phyloP scores from a whole-genome alignment of 768 basidiomycete genomes.

The Naematelia encephala region DNA sequence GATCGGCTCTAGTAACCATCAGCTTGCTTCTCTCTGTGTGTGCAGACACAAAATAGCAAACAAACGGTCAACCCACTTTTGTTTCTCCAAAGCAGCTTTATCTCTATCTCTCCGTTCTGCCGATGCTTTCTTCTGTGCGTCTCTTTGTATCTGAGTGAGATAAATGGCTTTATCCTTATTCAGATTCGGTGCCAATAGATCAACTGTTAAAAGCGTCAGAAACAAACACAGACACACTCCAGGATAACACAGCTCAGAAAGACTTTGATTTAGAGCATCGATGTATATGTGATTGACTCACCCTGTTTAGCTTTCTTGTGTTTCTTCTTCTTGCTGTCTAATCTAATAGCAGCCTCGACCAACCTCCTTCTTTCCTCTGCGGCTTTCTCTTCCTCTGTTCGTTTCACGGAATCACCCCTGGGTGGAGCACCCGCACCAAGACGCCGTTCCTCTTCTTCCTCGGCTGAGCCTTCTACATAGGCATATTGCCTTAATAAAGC shows the following conservation, averaged over 20 bases:
- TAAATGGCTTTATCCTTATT: conserved; percentile 45
- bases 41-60: not conserved
- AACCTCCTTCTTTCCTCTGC: conserved; percentile 39
- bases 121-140: conserved; percentile 36
- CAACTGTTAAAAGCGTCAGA: too few relatives aligned
- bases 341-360: conserved; percentile 41
- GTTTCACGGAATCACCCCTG: conserved; percentile 13
- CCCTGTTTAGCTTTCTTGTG: conserved; percentile 45
- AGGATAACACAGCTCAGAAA: too few relatives aligned
- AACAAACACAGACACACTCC: too few relatives aligned
- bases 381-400: conserved; percentile 42
- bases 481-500: conserved; percentile 46
- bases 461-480: conserved; percentile 40
- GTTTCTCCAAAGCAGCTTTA: conserved; percentile 47
- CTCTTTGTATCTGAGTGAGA: conserved; percentile 41
- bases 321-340: conserved; percentile 48
- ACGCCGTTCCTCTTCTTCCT: conserved; percentile 5
- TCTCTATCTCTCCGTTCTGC: conserved; percentile 41
- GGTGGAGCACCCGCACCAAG: conserved; percentile 31
- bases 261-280: too few relatives aligned
- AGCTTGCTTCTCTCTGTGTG: not conserved
- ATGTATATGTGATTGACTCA: too few relatives aligned
- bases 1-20: conserved; percentile 36
- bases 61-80: conserved; percentile 27
- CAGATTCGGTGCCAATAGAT: conserved; percentile 49